Base-by-base conservation (phyloP, 306 rosid genomes). In the Spatholobus suberectus region DNA sequence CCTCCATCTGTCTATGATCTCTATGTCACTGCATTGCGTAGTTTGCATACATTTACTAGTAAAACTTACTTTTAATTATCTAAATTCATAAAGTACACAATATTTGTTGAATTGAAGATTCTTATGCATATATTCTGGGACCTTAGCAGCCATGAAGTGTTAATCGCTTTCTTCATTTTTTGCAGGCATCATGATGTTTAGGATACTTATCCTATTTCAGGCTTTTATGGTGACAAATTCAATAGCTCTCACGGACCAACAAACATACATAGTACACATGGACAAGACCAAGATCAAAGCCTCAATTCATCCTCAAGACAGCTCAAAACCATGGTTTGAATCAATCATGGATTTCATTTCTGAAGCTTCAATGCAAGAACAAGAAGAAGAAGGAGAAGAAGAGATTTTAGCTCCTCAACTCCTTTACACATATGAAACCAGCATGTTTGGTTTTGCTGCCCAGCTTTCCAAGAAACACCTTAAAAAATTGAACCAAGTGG, bases 221-320 rank as follows among this genome's bases (percentile, higher is more conserved):
- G 82, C 82, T 21, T 52, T 83, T 24, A 54, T 89, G 88, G 80
- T 81, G 77, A 66, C 83, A 81, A 75, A 78, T 68, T 81, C 89
- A 85, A 62, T 5, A 2, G 90, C 94, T 85, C 21, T 68, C 1
- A 7, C 34, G 75, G 85, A 73, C 37, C 77, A 84, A 24, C 85
- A 90, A 43, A 87, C 94, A 2, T 93, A 86, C 85, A 90, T 93
- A 72, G 74, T 93, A 41, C 91, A 93, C 84, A 88, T 91, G 88
- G 94, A 93, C 89, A 79, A 80, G 79, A 73, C 88, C 35, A 87
- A 86, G 79, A 86, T 91, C 68, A 23, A 23, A 44, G 70, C 85
- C 43, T 52, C 83, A 2, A 34, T 76, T 84, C 85, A 80, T 74
- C 78, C 84, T 55, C 91, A 40, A 61, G 86, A 70, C 74, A 74